Conservation (phyloP, 1,284 basidiomycete species). For the Malassezia japonica region DNA sequence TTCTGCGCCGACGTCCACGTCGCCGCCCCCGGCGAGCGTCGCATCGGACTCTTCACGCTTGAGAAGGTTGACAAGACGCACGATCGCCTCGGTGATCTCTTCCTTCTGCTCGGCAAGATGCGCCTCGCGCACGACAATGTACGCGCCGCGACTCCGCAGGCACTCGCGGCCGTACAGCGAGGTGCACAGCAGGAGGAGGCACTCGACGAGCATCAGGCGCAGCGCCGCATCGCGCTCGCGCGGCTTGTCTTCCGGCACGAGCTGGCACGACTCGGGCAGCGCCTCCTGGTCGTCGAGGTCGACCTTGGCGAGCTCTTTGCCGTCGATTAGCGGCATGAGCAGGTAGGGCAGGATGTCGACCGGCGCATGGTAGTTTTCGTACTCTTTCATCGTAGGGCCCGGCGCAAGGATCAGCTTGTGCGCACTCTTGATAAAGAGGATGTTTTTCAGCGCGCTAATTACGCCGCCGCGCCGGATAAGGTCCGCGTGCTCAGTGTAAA, state of each 20-base stretch:
- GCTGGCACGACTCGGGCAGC: slow-evolving; percentile 72
- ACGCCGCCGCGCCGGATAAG: slow-evolving; percentile 45
- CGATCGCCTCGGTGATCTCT: slow-evolving; percentile 51
- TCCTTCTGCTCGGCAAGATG: slow-evolving; percentile 74
- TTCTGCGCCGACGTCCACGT: slow-evolving; percentile 23
- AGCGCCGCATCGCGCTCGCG: slow-evolving; percentile 72
- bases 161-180: slow-evolving; percentile 76
- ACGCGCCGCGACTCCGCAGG: slow-evolving; percentile 70
- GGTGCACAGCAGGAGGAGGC: slow-evolving; percentile 75
- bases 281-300: slow-evolving; percentile 70
- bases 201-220: slow-evolving; percentile 77
- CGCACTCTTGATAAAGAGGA: slow-evolving; percentile 41
- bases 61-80: slow-evolving; percentile 44
- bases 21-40: slow-evolving; percentile 26
- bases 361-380: slow-evolving; percentile 21
- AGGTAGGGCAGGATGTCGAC: slow-evolving; percentile 52
- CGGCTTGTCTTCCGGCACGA: slow-evolving; percentile 72
- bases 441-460: slow-evolving; percentile 44
- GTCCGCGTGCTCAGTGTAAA: slow-evolving; percentile 46
- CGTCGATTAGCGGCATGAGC: slow-evolving; percentile 80
- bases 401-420: slow-evolving; percentile 41
- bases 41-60: slow-evolving; percentile 41
- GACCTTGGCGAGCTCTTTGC: slow-evolving; percentile 59
- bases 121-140: slow-evolving; percentile 70
- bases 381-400: slow-evolving; percentile 21